Evolutionary conservation across 805 yeast species (phyloP).

Genomic region (Ascoidea tarda): DNA sequence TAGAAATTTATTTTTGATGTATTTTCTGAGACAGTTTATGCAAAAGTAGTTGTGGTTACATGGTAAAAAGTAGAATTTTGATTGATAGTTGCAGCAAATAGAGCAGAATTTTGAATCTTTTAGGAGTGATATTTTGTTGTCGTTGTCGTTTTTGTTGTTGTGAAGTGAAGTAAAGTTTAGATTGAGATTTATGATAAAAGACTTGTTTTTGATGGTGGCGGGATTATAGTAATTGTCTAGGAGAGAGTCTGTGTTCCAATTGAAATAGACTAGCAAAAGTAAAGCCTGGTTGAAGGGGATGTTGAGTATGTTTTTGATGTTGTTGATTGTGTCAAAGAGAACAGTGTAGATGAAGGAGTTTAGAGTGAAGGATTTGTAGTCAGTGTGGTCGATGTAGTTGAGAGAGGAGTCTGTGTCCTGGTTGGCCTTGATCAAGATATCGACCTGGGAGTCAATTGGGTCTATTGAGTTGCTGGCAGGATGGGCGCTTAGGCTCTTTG

Average conservation of each 20-base stretch:
- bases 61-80: conserved; percentile 31
- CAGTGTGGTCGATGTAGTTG: conserved; percentile 6
- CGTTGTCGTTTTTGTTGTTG: background rate
- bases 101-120: conserved; percentile 30
- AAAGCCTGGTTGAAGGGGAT: conserved; percentile 25
- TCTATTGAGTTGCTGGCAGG: conserved; percentile 4
- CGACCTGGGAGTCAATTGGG: conserved; percentile 12
- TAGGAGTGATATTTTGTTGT: conserved; percentile 10
- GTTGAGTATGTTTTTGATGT: conserved; percentile 23
- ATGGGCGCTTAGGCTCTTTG: background rate
- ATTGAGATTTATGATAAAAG: conserved; percentile 16
- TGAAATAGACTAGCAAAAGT: conserved; percentile 30
- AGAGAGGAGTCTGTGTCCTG: conserved; percentile 2
- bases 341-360: conserved; percentile 12
- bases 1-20: conserved; percentile 30
- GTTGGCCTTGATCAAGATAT: conserved; percentile 18
- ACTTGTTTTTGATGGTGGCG: conserved; percentile 19
- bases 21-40: conserved; percentile 47
- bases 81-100: conserved; percentile 58
- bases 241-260: conserved; percentile 39
- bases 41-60: conserved; percentile 49
- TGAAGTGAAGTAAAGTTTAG: background rate
- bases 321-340: conserved; percentile 16
- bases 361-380: conserved; percentile 7
- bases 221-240: conserved; percentile 30